Percentiles rank a stretch among this genome's conserved stretches.
Evolutionary conservation across 2,329 filamentous ascomycete species (phyloP).

Genomic region (Colletotrichum plurivorum): DNA sequence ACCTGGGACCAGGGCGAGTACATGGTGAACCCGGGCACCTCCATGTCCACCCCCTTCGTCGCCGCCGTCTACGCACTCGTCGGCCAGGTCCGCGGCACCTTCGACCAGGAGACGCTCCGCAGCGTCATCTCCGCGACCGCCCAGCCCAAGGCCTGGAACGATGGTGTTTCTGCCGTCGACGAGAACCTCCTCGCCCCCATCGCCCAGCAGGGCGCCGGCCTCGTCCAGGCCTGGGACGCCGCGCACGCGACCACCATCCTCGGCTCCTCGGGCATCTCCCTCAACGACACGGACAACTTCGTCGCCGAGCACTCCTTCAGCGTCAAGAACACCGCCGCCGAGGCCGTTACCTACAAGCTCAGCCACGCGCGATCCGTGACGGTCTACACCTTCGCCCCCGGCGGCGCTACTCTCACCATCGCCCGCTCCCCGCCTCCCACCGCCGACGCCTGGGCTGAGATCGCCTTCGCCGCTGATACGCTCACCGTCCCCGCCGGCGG

Average conservation of each 20-base stretch:
- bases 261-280: conserved; percentile 54
- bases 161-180: conserved; percentile 41
- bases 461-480: conserved; percentile 40
- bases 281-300: conserved; percentile 62
- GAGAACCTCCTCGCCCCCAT: conserved; percentile 49
- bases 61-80: conserved; percentile 56
- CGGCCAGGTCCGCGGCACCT: conserved; percentile 47
- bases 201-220: conserved; percentile 58
- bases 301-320: conserved; percentile 51
- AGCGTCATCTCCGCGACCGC: conserved; percentile 49
- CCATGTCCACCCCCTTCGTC: conserved; percentile 66
- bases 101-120: conserved; percentile 45
- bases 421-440: conserved; percentile 41
- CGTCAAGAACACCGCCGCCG: conserved; percentile 55
- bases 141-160: conserved; percentile 48
- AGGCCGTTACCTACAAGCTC: conserved; percentile 54
- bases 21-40: conserved; percentile 66
- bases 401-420: conserved; percentile 15
- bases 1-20: conserved; percentile 58
- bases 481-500: conserved; percentile 48
- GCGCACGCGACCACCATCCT: conserved; percentile 55
- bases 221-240: conserved; percentile 58
- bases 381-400: conserved; percentile 52
- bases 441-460: conserved; percentile 38
- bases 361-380: conserved; percentile 53